Evolutionary conservation across 202 grass and related monocot genomes (phyloP), one percentile per base, ranked within the genome.

Genomic region (Elaeis oleifera): DNA sequence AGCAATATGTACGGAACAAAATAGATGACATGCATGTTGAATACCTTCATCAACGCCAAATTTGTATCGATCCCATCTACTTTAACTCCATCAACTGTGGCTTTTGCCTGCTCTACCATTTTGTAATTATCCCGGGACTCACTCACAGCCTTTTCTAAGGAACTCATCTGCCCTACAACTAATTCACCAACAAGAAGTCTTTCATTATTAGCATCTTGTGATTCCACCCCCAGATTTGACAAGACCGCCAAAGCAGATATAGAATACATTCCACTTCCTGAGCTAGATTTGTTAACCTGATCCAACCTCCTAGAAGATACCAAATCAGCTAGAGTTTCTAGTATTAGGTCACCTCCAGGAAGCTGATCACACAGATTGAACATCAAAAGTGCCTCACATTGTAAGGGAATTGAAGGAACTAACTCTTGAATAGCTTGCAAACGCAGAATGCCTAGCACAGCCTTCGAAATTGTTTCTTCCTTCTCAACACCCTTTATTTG

Each of bases 321-420:
- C 63, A 55, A 59, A 50, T 50, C 68, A 28, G 84, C 82, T 51
- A 97, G 69, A 70, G 92, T 91, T 91, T 97, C 88, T 59, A 85
- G 76, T 74, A 97, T 91, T 57, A 91, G 65, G 81, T 97, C 84
- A 65, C 92, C 92, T 76, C 92, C 92, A 59, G 87, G 88, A 71
- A 97, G 77, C 70, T 97, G 88, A 70, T 97, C 92, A 25, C 92
- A 97, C 5, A 91, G 71, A 88, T 86, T 97, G 68, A 97, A 91
- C 84, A 91, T 81, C 56, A 97, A 66, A 78, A 97, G 87, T 26
- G 76, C 68, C 55, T 85, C 87, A 56, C 64, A 79, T 74, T 81
- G 74, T 67, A 53, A 80, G 62, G 76, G 49, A 64, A 66, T 58
- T 79, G 70, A 68, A 39, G 71, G 57, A 50, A 63, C 64, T 74